phyloP scores from a whole-genome alignment of 345 rosid genomes.

The Corchorus capsularis region DNA sequence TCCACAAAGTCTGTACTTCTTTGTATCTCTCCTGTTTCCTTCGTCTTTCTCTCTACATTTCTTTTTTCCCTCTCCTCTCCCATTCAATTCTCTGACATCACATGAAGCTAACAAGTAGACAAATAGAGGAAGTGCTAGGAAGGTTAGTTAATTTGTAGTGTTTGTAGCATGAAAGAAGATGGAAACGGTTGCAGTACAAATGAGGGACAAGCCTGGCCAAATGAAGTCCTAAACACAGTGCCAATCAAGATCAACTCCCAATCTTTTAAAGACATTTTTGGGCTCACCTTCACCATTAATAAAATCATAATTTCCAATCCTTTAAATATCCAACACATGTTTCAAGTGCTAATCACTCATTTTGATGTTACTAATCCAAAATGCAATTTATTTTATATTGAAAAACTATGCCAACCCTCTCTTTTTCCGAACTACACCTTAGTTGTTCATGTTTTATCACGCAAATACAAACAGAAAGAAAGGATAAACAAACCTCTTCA shows the following conservation, averaged over 20 bases:
- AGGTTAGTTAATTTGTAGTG: no score
- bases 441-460: neutral
- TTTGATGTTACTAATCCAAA: neutral
- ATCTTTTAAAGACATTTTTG: neutral
- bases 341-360: neutral
- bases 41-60: no score
- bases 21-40: no score
- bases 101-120: no score
- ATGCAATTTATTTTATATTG: neutral
- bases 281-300: neutral
- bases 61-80: no score
- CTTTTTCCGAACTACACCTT: neutral
- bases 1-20: no score
- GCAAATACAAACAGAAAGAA: neutral
- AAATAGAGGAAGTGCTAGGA: no score
- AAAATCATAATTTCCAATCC: neutral
- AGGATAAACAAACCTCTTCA: slow-evolving; percentile 64
- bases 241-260: neutral
- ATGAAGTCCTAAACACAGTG: neutral
- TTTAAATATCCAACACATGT: neutral
- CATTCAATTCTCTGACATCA: no score
- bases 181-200: neutral
- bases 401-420: neutral
- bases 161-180: no score
- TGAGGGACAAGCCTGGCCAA: neutral